Conservation (phyloP, 257 asterid genomes). For the Ilex asprella region DNA sequence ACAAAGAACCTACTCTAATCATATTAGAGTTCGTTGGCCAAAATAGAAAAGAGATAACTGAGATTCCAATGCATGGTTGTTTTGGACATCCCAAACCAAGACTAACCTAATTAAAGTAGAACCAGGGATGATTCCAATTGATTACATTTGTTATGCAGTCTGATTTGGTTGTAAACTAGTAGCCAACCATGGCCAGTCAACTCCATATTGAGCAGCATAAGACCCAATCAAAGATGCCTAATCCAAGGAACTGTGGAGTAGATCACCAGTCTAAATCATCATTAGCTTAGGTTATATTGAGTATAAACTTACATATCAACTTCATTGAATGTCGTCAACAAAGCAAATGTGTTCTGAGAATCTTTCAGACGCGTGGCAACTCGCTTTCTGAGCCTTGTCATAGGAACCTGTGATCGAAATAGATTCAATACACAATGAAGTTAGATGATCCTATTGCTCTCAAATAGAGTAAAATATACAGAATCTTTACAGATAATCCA, state of each 20-base stretch:
- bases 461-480: background rate
- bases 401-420: constrained; percentile 60
- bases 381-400: constrained; percentile 96
- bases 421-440: constrained; percentile 7
- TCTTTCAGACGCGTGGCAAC: constrained; percentile 94
- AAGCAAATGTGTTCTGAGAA: constrained; percentile 94
- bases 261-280: too few species aligned
- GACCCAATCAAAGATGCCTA: background rate
- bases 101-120: background rate
- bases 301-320: constrained; percentile 77
- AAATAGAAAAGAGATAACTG: background rate
- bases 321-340: constrained; percentile 96
- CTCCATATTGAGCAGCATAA: background rate
- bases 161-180: background rate
- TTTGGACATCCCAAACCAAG: too few species aligned
- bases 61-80: background rate
- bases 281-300: too few species aligned
- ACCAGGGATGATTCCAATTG: background rate
- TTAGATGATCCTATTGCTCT: background rate
- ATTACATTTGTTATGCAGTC: background rate
- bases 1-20: too few species aligned
- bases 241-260: background rate
- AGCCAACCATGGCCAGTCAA: background rate
- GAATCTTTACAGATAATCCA: background rate
- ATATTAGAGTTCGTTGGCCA: too few species aligned